These are phyloP conservation scores for Turritis glabra DNA, from an alignment of 345 rosid species.

Conservation along the genomic window DNA sequence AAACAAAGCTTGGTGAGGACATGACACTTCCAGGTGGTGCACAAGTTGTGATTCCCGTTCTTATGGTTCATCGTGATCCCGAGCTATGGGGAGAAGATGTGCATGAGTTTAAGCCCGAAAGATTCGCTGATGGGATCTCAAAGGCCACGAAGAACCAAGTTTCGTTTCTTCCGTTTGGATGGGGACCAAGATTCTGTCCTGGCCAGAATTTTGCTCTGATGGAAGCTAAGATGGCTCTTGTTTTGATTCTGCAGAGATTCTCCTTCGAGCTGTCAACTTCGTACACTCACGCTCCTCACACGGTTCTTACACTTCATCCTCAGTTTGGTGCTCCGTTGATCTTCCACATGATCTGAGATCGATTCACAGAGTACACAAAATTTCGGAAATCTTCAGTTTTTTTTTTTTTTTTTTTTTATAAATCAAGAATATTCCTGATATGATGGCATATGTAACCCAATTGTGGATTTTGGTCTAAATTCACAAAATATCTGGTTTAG, in stretches of 20 bases:
- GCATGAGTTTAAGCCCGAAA: conserved; percentile 56
- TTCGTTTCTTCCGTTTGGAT: conserved; percentile 36
- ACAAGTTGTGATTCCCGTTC: conserved; percentile 31
- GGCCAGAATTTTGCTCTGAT: conserved; percentile 58
- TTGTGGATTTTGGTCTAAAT: no score
- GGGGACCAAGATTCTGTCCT: conserved; percentile 51
- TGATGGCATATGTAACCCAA: no score
- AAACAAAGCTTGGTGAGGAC: conserved; percentile 47
- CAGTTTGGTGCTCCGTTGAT: conserved; percentile 51
- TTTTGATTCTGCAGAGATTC: conserved; percentile 50
- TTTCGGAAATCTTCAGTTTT: conserved; percentile 7
- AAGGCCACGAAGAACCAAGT: conserved; percentile 58
- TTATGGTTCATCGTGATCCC: conserved; percentile 50
- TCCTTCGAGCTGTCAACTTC: conserved; percentile 51
- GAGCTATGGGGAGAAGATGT: conserved; percentile 63
- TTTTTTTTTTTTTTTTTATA: no score
- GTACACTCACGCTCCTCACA: conserved; percentile 47
- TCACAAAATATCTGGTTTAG: no score
- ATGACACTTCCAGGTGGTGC: conserved; percentile 45
- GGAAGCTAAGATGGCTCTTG: conserved; percentile 56
- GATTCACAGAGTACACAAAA: neutral
- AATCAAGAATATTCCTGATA: neutral
- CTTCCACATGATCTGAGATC: conserved; percentile 29
- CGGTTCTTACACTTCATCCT: conserved; percentile 43
- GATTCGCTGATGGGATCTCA: conserved; percentile 50